Percentiles rank a stretch among this genome's conserved stretches.
These are phyloP conservation scores for Luvunga scandens DNA, from an alignment of 345 rosid species.

Conservation along the genomic window DNA sequence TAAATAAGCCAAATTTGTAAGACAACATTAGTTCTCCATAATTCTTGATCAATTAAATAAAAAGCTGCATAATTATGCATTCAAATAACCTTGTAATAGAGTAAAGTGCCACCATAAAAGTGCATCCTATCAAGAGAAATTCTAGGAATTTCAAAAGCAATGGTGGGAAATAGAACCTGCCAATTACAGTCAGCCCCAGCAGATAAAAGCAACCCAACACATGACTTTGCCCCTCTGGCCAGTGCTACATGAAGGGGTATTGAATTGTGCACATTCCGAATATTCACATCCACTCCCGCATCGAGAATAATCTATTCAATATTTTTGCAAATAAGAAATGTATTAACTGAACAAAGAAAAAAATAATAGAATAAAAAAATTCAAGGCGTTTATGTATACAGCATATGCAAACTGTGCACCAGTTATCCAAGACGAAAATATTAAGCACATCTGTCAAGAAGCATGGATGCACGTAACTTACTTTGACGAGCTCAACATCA, in stretches of 20 bases:
- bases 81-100: neutral
- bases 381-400: neutral
- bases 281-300: constrained; percentile 93
- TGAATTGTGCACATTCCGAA: constrained; percentile 77
- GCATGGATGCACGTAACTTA: constrained; percentile 28
- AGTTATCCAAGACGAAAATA: neutral
- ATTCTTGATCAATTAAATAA: neutral
- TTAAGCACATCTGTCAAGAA: neutral
- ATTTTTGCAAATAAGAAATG: constrained; percentile 15
- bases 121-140: neutral
- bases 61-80: neutral
- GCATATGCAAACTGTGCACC: neutral
- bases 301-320: constrained; percentile 74
- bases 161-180: constrained; percentile 52
- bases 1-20: neutral
- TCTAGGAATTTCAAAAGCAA: constrained; percentile 1
- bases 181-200: constrained; percentile 85
- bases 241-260: constrained; percentile 95
- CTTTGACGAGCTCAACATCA: constrained; percentile 85
- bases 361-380: neutral
- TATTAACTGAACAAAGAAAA: constrained; percentile 10
- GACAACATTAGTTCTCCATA: neutral
- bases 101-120: neutral
- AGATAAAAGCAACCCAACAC: constrained; percentile 82
- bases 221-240: constrained; percentile 86